Base-by-base conservation (phyloP, 192 early-diverging fungal genomes). In the Coemansia nantahalensis region DNA sequence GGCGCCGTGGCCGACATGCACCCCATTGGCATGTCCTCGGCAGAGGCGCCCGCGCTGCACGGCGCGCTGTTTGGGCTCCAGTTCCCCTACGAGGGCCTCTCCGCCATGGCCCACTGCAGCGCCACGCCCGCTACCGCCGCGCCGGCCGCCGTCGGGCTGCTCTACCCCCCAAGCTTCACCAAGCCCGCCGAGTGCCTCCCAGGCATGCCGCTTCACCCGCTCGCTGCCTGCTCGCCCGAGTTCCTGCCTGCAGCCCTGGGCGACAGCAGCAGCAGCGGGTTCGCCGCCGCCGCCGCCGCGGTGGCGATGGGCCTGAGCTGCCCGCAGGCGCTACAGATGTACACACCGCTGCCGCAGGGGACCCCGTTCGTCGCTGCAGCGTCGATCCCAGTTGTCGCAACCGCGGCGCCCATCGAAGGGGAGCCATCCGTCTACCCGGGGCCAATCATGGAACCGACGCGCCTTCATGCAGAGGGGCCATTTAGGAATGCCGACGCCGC, bases 381-480 rank as follows among this genome's bases (percentile, higher is more conserved):
- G 14, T 12, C 35, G 10, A n/a, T 36, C 6, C 35, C 35, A 9
- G 12, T 9, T 2, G 13, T 9, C 35, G 35, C 18, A 41, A 41
- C 7, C 16, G 39, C 39, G 16, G 39, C 39, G 39, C 13, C 39
- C 26, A 7, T 28, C 15, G 50, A 39, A 41, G 50, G 34, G 26
- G 11, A 39, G 9, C 9, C 48, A 23, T 32, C 23, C 23, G 33
- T 52, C 17, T 64, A 55, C 33, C 39, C 56, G 28, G 55, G 57
- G 51, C 56, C 54, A 28, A 56, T 65, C 53, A 64, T 55, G 45
- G 58, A 58, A 36, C 48, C 63, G 41, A 37, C 45, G n/a, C 57
- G 46, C 17, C 16, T 44, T 43, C 51, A 56, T 21, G 62, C 38
- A 18, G 69, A 60, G 49, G 69, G 56, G 49, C 50, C 58, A 48